Evolutionary conservation across 2,329 filamentous ascomycete genomes (phyloP), one percentile per base, ranked within the genome.

Genomic region (Drechslera avenae): DNA sequence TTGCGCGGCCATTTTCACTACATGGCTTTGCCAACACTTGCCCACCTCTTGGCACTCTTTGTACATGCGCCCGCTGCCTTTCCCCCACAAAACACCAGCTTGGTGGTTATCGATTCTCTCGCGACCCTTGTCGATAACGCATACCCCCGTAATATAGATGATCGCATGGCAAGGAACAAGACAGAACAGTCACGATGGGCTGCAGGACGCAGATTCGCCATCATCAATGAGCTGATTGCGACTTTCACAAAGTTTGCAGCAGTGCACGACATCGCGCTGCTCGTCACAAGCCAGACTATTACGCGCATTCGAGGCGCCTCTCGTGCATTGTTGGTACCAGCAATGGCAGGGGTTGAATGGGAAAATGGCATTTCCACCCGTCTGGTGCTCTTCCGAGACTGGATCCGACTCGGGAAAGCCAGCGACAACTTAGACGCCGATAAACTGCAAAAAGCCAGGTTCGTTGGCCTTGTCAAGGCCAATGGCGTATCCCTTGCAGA

Each of bases 341-440:
- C 90, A 33, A 80, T 97, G 56, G 87, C 87, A 49, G 86, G 88
- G 12, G 80, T 80, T 16, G 84, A 88, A 34, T 97, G 92, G 92
- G 91, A 96, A 54, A 85, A 84, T 57, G 87, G 86, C 26, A 78
- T 96, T 31, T 83, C 85, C 54, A 89, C 85, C 34, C 82, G 91
- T 46, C 72, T 96, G 54, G 87, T 88, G 18, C 73, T 96, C 28
- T 96, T 94, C 72, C 83, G 88, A 63, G 90, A 96, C 75, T 92
- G 76, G 66, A 54, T 67, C 43, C 63, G 60, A 54, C 59, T 71
- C 63, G 54, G 57, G 41, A 66, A 69, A 54, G 42, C 59, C 36
- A 64, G 37, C 40, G 65, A 62, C 34, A 58, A 40, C 30, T 50
- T 57, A 41, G 65, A 69, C 36, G 55, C 63, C 39, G 64, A 68